These are phyloP conservation scores for Trebouxia sp. DNA, from an alignment of 139 green algal species.

Conservation along the genomic window DNA sequence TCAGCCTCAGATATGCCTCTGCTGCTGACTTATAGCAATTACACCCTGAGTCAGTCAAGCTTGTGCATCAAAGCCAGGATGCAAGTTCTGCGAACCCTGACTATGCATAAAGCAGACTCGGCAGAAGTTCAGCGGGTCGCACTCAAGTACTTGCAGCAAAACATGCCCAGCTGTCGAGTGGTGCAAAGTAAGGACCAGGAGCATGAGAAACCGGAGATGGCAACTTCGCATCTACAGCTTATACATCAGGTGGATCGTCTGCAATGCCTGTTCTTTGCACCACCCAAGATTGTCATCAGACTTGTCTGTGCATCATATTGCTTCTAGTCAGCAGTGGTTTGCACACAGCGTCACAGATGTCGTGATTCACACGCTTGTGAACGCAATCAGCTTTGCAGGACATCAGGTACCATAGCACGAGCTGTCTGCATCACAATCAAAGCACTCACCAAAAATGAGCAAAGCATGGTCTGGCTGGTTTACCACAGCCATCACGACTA, in stretches of 20 bases:
- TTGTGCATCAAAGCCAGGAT: background rate
- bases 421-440: too few relatives aligned
- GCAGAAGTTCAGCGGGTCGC: background rate
- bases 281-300: background rate
- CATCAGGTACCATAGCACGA: too few relatives aligned
- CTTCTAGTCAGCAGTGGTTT: too few relatives aligned
- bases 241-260: constrained; percentile 34
- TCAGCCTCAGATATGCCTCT: background rate
- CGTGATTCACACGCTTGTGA: too few relatives aligned
- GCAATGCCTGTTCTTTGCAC: background rate
- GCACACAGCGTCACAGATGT: too few relatives aligned
- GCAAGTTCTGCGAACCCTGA: background rate
- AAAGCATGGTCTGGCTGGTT: too few relatives aligned
- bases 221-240: constrained; percentile 32
- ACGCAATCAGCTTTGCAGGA: too few relatives aligned
- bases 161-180: constrained; percentile 25
- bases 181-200: constrained; percentile 6
- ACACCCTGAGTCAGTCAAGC: background rate
- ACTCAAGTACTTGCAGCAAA: constrained; percentile 39
- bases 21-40: background rate
- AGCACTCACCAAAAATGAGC: too few relatives aligned
- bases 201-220: background rate
- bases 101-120: background rate
- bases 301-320: background rate
- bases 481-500: too few relatives aligned